Conservation (phyloP, 257 asterid genomes). For the Fraxinus pennsylvanica region DNA sequence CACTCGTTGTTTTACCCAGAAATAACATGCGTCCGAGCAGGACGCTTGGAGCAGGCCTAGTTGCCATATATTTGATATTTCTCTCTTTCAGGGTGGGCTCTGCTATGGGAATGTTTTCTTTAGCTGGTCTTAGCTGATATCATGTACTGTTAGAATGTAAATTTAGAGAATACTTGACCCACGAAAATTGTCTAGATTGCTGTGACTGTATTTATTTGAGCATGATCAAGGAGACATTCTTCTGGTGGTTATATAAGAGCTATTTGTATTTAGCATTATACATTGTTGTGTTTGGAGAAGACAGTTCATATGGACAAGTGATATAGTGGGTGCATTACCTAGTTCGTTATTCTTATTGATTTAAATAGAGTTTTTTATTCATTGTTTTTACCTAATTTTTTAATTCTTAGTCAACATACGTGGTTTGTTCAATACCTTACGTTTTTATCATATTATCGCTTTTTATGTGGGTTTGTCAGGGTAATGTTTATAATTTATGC, state of each 20-base stretch:
- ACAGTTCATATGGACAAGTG: neutral
- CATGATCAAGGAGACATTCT: neutral
- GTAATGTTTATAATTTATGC: neutral
- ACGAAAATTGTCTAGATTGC: neutral
- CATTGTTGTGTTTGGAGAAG: neutral
- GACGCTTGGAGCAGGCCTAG: constrained; percentile 49
- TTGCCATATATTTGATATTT: constrained; percentile 42
- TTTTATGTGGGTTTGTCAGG: neutral
- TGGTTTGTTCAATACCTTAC: neutral
- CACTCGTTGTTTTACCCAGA: constrained; percentile 39
- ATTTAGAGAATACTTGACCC: neutral
- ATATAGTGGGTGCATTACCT: neutral
- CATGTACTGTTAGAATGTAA: neutral
- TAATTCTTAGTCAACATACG: too few relatives aligned
- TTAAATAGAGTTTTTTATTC: neutral
- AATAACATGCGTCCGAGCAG: constrained; percentile 47
- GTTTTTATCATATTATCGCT: neutral
- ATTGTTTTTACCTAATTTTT: neutral
- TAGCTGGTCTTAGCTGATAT: constrained; percentile 35
- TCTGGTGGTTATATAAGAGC: neutral
- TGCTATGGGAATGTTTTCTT: constrained; percentile 37
- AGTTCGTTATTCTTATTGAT: neutral
- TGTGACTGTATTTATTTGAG: neutral
- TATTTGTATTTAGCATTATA: neutral
- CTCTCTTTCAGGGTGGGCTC: constrained; percentile 37